These are phyloP conservation scores for Hypsizygus marmoreus DNA, from an alignment of 768 basidiomycete genomes.

Conservation along the genomic window DNA sequence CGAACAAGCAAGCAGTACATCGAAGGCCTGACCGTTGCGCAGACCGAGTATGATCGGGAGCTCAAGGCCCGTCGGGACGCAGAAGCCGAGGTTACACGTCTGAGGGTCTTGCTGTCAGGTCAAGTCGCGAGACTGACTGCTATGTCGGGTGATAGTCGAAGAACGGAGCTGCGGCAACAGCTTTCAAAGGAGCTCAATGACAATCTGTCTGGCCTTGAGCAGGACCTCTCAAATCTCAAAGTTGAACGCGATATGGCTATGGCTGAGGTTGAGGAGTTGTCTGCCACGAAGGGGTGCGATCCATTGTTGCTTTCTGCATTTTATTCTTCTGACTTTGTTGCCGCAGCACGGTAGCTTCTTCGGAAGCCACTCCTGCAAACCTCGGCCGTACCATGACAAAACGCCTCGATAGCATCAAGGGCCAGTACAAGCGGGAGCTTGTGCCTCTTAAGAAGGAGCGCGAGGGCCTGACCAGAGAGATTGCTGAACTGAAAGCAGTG, in stretches of 20 bases:
- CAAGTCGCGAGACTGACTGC: constrained; percentile 87
- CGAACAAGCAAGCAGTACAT: constrained; percentile 90
- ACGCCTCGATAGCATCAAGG: constrained; percentile 85
- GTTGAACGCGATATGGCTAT: constrained; percentile 90
- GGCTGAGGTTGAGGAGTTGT: constrained; percentile 92
- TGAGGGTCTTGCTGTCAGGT: constrained; percentile 84
- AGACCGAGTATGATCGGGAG: constrained; percentile 93
- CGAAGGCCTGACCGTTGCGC: constrained; percentile 89
- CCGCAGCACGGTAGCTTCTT: constrained; percentile 27
- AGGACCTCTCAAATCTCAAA: constrained; percentile 82
- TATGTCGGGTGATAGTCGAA: constrained; percentile 76
- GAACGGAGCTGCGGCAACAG: constrained; percentile 79
- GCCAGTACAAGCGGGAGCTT: constrained; percentile 85
- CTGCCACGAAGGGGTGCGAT: constrained; percentile 68
- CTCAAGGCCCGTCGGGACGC: constrained; percentile 85
- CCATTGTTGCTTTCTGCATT: not conserved
- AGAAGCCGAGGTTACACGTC: constrained; percentile 86
- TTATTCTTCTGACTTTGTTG: constrained; percentile 8
- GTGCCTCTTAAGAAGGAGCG: constrained; percentile 81
- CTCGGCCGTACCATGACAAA: constrained; percentile 75
- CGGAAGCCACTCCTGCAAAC: constrained; percentile 43
- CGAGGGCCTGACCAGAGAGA: constrained; percentile 77
- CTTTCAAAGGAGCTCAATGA: constrained; percentile 77
- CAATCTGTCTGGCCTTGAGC: constrained; percentile 77
- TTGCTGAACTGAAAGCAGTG: constrained; percentile 82